phyloP scores from a whole-genome alignment of 2,329 filamentous ascomycete species.

The Tolypocladium album region DNA sequence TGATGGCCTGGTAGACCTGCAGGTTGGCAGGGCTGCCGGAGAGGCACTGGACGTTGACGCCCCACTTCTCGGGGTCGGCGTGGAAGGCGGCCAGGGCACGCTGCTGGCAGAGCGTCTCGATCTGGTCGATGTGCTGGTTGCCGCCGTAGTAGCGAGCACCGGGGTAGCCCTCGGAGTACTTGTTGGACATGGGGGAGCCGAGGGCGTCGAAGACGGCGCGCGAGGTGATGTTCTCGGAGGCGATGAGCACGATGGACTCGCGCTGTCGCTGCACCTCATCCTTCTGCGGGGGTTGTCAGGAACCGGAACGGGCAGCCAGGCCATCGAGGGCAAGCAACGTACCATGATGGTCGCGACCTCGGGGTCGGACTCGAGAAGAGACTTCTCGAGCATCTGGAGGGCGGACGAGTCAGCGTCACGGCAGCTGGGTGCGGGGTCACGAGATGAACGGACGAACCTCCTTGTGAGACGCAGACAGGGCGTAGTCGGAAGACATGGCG shows the following conservation, averaged over 20 bases:
- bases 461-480: conserved; percentile 43
- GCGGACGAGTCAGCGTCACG: conserved; percentile 4
- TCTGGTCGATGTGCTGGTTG: conserved; percentile 96
- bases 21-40: conserved; percentile 92
- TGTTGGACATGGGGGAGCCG: conserved; percentile 92
- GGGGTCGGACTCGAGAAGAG: conserved; percentile 80
- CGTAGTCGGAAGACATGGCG: conserved; percentile 37
- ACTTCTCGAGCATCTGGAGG: conserved; percentile 83
- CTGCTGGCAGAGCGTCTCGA: conserved; percentile 90
- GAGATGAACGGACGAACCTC: conserved; percentile 27
- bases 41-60: conserved; percentile 95
- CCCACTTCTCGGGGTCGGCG: conserved; percentile 81
- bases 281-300: conserved; percentile 45
- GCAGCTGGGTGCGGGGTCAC: background rate
- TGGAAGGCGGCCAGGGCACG: conserved; percentile 88
- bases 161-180: conserved; percentile 98
- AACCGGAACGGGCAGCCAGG: background rate
- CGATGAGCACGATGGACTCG: conserved; percentile 97
- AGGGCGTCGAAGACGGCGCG: conserved; percentile 96
- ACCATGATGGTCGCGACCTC: conserved; percentile 98
- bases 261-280: conserved; percentile 93
- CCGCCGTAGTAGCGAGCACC: conserved; percentile 98
- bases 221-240: conserved; percentile 98
- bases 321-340: conserved; percentile 20
- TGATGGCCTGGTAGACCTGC: conserved; percentile 95